These are phyloP conservation scores for Borealophlyctis nickersoniae DNA, from an alignment of 192 early-diverging fungal species.

Conservation along the genomic window DNA sequence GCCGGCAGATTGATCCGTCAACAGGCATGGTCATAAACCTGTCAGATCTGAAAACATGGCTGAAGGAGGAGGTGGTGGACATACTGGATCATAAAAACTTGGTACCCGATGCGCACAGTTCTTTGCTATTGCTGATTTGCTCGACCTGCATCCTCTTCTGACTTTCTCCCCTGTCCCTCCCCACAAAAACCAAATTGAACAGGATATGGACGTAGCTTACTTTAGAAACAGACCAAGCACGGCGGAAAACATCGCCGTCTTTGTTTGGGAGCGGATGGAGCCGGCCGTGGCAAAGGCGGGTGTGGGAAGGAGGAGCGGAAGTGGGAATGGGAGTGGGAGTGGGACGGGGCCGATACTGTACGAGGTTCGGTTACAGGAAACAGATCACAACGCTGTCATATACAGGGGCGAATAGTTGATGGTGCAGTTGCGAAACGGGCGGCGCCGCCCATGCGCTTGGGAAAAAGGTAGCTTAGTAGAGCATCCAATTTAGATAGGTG, in stretches of 20 bases:
- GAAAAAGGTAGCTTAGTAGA: too few relatives aligned
- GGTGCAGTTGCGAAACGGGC: not conserved
- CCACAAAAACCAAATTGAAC: not conserved
- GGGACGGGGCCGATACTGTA: too few relatives aligned
- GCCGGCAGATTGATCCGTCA: conserved; percentile 55
- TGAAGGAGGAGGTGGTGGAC: conserved; percentile 70
- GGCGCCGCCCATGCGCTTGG: too few relatives aligned
- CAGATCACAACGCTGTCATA: conserved; percentile 64
- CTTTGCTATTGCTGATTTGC: too few relatives aligned
- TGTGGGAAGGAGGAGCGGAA: too few relatives aligned
- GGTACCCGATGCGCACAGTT: too few relatives aligned
- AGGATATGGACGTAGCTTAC: conserved; percentile 79
- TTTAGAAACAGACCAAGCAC: conserved; percentile 73
- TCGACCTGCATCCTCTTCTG: too few relatives aligned
- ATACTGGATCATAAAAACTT: conserved; percentile 84
- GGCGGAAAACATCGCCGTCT: conserved; percentile 85
- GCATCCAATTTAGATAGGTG: too few relatives aligned
- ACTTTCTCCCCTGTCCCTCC: not conserved
- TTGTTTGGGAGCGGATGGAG: conserved; percentile 69
- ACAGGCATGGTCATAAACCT: conserved; percentile 91
- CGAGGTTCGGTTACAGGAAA: conserved; percentile 66
- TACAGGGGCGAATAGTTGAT: conserved; percentile 61
- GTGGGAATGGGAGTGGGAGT: too few relatives aligned
- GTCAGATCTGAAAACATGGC: conserved; percentile 72
- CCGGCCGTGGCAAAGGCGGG: conserved; percentile 24